phyloP scores from a whole-genome alignment of 306 rosid species.

The Oemleria cerasiformis region DNA sequence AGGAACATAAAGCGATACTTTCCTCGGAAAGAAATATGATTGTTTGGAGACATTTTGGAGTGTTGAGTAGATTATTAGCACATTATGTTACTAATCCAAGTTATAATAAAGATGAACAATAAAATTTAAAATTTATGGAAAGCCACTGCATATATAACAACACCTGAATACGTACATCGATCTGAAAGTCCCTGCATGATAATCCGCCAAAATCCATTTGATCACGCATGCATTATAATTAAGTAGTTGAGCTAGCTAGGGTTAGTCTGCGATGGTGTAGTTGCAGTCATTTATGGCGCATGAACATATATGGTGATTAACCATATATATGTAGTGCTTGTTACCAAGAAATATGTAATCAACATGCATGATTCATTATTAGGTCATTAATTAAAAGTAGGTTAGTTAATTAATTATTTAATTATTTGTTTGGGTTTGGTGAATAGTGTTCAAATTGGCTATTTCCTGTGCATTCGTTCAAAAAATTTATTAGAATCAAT shows the following conservation, averaged over 20 bases:
- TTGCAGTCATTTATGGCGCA: constrained; percentile 33
- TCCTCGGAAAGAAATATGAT: too few species aligned
- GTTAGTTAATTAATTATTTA: too few species aligned
- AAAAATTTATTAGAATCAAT: too few species aligned
- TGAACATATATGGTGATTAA: not conserved
- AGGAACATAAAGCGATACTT: too few species aligned
- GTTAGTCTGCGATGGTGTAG: not conserved
- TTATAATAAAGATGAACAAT: too few species aligned
- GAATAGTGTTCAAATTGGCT: not conserved
- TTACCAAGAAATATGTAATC: not conserved
- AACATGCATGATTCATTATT: not conserved
- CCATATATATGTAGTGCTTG: not conserved
- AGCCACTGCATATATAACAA: too few species aligned
- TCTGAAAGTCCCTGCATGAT: not conserved
- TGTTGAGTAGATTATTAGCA: too few species aligned
- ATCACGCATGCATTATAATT: constrained; percentile 2
- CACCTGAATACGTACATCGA: too few species aligned
- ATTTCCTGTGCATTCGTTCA: not conserved
- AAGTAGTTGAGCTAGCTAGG: not conserved
- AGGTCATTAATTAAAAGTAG: not conserved
- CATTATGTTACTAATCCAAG: too few species aligned
- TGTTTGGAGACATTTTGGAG: too few species aligned
- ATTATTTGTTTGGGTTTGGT: not conserved
- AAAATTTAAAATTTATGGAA: too few species aligned
- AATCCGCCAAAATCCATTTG: not conserved